Base-by-base conservation (phyloP, 2,329 filamentous ascomycete species). In the Graphilbum fragrans region DNA sequence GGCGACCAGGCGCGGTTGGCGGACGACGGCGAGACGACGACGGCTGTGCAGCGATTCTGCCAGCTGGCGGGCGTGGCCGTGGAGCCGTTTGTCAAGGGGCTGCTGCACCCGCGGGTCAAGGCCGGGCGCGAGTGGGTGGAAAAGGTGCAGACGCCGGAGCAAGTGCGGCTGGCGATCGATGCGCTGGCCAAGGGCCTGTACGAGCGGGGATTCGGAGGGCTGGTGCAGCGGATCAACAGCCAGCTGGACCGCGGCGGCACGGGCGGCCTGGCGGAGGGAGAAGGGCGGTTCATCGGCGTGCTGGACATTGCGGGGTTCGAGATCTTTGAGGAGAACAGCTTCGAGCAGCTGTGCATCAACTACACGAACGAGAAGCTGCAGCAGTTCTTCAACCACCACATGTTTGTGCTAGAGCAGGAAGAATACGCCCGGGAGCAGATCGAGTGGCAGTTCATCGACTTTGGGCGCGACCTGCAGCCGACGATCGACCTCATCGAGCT, bases 361-460 rank as follows among this genome's bases (percentile, higher is more conserved):
- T 98, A 98, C 63, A 96, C 93, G 47, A 98, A 98, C 62, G 92
- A 98, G 61, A 98, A 95, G 60, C 76, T 98, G 7, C 92, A 98
- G 56, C 92, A 98, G 52, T 98, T 98, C 61, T 98, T 98, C 74
- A 98, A 98, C 55, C 92, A 98, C 58, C 93, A 98, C 66, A 98
- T 98, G 92, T 98, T 98, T 56, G 92, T 98, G 10, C 70, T 98
- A 8, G 92, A 98, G 58, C 92, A 98, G 55, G 92, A 98, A 59
- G 92, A 98, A 59, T 98, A 98, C 59, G 88, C 92, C 9, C 72
- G 90, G 37, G 92, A 98, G 58, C 86, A 95, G 60, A 98, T 98
- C 51, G 92, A 98, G 62, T 98, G 92, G 92, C 87, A 96, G 56
- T 98, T 98, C 58, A 98, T 98, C 56, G 92, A 98, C 60, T 98